Evolutionary conservation across 1,139 yeast genomes (phyloP).

Genomic region (Taiozyma sp.): DNA sequence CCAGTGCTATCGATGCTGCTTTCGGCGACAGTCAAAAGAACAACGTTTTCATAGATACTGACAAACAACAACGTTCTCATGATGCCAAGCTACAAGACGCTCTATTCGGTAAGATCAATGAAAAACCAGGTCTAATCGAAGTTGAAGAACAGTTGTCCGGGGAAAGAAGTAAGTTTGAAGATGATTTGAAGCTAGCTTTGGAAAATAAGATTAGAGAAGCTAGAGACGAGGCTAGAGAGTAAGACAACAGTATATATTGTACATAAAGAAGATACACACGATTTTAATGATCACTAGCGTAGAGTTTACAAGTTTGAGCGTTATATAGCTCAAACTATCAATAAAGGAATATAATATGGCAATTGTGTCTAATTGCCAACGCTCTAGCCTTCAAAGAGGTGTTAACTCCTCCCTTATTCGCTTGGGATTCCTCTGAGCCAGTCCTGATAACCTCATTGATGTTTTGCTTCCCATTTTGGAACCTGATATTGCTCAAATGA

Average conservation of each 20-base stretch:
- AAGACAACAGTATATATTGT: not conserved
- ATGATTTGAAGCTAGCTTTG: slow-evolving; percentile 1
- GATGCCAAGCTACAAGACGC: slow-evolving; percentile 25
- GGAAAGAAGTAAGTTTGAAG: slow-evolving; percentile 22
- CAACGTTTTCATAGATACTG: slow-evolving; percentile 2
- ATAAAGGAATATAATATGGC: too few relatives aligned
- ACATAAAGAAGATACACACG: not conserved
- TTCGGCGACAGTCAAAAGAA: slow-evolving; percentile 14
- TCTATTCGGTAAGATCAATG: slow-evolving; percentile 27
- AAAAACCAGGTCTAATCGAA: slow-evolving; percentile 25
- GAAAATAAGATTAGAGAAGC: not conserved
- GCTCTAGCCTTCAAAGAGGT: too few relatives aligned
- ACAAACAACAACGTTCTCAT: slow-evolving; percentile 8
- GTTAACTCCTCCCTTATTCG: too few relatives aligned
- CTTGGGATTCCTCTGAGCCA: too few relatives aligned
- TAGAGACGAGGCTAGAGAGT: not conserved
- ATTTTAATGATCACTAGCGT: not conserved
- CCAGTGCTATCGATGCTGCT: slow-evolving; percentile 27
- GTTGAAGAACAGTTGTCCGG: slow-evolving; percentile 28
- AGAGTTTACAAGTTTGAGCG: not conserved
- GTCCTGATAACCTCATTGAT: too few relatives aligned
- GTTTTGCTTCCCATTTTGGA: too few relatives aligned
- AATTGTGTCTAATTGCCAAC: too few relatives aligned
- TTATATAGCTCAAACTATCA: too few relatives aligned
- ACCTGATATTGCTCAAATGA: too few relatives aligned